Conservation (phyloP, 2,329 filamentous ascomycete species). For the Macrophomina tecta region DNA sequence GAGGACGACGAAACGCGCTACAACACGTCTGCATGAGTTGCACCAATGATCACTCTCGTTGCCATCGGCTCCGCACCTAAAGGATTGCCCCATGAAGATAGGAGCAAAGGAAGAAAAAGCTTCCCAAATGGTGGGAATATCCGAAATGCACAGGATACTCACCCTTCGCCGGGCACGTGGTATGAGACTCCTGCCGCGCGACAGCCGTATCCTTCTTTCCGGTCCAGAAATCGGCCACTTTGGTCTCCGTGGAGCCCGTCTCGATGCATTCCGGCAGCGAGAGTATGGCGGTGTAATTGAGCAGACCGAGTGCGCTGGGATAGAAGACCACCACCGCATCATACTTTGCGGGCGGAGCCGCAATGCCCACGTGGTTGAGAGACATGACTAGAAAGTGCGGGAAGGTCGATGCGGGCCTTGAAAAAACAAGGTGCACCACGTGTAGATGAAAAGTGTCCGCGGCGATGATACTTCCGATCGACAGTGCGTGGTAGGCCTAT, state of each 20-base stretch:
- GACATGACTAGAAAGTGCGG: background rate
- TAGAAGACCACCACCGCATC: conserved; percentile 36
- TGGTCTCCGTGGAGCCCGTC: conserved; percentile 5
- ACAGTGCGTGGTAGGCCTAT: too few species aligned
- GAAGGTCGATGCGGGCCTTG: background rate
- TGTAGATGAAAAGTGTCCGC: background rate
- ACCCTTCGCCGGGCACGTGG: background rate
- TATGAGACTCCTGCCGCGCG: background rate
- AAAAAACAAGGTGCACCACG: background rate
- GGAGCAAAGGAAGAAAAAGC: background rate
- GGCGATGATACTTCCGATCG: too few species aligned
- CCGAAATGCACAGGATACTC: background rate
- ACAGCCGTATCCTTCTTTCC: background rate
- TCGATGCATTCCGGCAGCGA: conserved; percentile 32
- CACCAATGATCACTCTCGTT: background rate
- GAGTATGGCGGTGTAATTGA: conserved; percentile 35
- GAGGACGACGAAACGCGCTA: background rate
- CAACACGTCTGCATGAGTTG: background rate
- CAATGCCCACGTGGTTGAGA: conserved; percentile 35
- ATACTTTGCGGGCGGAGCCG: conserved; percentile 32
- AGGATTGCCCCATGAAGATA: background rate
- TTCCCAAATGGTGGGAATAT: background rate
- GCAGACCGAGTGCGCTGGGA: conserved; percentile 35
- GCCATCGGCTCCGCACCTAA: background rate
- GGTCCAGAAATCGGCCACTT: conserved; percentile 10